phyloP scores from a whole-genome alignment of 1,139 yeast species.

The Hyphopichia wangnamkhiaoensis region DNA sequence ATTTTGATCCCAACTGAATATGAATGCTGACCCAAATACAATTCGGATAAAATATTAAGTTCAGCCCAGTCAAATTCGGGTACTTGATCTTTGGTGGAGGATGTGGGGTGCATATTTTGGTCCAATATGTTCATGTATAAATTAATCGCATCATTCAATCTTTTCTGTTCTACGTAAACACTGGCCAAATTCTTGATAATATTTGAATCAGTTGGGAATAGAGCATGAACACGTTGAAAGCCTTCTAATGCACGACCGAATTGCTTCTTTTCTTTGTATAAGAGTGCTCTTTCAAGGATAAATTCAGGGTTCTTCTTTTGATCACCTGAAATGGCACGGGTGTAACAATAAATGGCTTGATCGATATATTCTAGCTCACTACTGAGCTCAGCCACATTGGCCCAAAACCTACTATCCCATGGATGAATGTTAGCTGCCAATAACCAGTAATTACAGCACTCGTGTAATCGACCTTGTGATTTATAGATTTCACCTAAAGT shows the following conservation, averaged over 20 bases:
- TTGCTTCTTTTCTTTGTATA: constrained; percentile 66
- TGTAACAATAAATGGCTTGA: constrained; percentile 83
- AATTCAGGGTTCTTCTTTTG: constrained; percentile 52
- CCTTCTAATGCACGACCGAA: constrained; percentile 75
- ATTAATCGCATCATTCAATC: constrained; percentile 78
- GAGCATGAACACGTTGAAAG: constrained; percentile 59
- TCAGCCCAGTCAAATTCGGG: constrained; percentile 83
- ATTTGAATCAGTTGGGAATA: constrained; percentile 62
- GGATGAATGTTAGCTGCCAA: constrained; percentile 82
- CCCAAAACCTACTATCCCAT: constrained; percentile 81
- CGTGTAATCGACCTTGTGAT: constrained; percentile 62
- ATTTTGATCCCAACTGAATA: constrained; percentile 65
- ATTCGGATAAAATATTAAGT: constrained; percentile 77
- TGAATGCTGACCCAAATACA: constrained; percentile 67
- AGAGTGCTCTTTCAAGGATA: constrained; percentile 60
- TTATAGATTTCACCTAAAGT: constrained; percentile 83
- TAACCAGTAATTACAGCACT: constrained; percentile 81
- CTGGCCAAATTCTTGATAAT: constrained; percentile 75
- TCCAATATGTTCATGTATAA: constrained; percentile 70
- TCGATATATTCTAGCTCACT: constrained; percentile 68
- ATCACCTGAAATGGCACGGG: constrained; percentile 67
- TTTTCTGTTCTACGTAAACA: constrained; percentile 71
- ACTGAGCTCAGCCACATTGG: constrained; percentile 76
- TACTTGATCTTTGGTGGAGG: constrained; percentile 27
- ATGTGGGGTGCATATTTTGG: constrained; percentile 43